Conservation (phyloP, 1,284 basidiomycete genomes). For the Microbotryum violaceum region DNA sequence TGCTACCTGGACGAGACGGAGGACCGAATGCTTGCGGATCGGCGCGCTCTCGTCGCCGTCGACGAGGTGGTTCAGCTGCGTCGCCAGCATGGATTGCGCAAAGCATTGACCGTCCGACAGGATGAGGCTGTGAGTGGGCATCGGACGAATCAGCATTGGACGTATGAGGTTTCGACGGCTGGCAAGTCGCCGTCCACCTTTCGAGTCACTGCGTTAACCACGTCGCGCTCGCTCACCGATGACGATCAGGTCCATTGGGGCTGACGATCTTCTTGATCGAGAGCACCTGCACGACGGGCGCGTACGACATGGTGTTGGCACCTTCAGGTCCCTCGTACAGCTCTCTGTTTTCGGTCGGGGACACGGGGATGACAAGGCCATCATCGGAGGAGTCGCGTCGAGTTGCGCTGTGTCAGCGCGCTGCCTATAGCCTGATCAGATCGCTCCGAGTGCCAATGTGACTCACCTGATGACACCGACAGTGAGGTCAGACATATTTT, state of each 20-base stretch:
- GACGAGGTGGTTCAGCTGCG: constrained; percentile 75
- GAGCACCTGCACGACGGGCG: constrained; percentile 68
- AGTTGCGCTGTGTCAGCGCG: neutral
- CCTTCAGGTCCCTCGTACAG: constrained; percentile 18
- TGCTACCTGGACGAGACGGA: constrained; percentile 67
- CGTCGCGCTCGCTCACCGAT: no score
- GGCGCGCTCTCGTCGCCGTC: constrained; percentile 48
- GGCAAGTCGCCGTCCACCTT: neutral
- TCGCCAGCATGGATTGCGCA: constrained; percentile 89
- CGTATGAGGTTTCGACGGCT: constrained; percentile 12
- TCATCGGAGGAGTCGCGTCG: neutral
- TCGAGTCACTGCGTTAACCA: neutral
- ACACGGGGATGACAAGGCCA: neutral
- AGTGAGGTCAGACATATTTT: constrained; percentile 7
- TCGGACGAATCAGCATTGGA: constrained; percentile 42
- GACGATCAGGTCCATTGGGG: constrained; percentile 1
- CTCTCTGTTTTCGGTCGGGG: constrained; percentile 2
- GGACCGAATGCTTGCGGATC: constrained; percentile 64
- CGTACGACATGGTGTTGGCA: constrained; percentile 1
- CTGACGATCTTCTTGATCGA: constrained; percentile 66
- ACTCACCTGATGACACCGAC: constrained; percentile 11
- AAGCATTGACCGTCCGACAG: constrained; percentile 67
- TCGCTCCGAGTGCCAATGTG: neutral
- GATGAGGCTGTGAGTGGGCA: constrained; percentile 41
- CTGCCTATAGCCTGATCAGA: neutral